Evolutionary conservation across 164 flowering plant species (phyloP), one percentile per base, ranked within the genome.

Genomic region (Houttuynia cordata): DNA sequence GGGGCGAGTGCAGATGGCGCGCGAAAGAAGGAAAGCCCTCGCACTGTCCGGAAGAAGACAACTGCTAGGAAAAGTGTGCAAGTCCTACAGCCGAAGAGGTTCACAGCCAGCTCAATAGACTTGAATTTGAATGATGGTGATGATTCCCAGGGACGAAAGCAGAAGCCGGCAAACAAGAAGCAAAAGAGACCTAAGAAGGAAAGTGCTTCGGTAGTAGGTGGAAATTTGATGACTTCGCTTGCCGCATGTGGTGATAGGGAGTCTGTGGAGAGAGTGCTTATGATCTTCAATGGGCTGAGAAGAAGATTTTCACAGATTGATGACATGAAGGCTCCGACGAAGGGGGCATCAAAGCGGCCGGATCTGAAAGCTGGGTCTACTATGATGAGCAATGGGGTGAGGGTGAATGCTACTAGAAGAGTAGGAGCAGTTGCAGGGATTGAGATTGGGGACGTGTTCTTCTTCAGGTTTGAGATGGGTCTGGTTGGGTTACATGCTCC

Each of bases 401-500:
- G 80, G 25, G 67, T 78, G 6, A 81, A 81, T 55, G 55, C 55
- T 24, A 69, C 39, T 64, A 81, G 71, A 68, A 74, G 76, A 59
- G 42, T 73, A 18, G 83, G 86, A 56, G 49, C 49, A 51, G 75
- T 76, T 15, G 79, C 83, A 51, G 83, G 86, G 42, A 71, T 81
- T 62, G 77, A 75, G 47, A 58, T 81, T 47, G 81, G 83, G 15
- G 83, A 79, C 54, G 61, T 81, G 20, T 79, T 75, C 76, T 79
- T 55, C 71, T 79, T 75, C 62, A 65, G 85, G 24, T 67, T 74
- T 59, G 86, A 81, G 53, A 50, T 81, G 80, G 72, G 79, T 60
- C 22, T 76, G 62, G 68, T 79, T 40, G 83, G 86, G 19, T 49
- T 81, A 51, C 86, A 81, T 67, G 52, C 71, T 60, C 83, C 69